These are phyloP conservation scores for Oropetium thomaeum DNA, from an alignment of 176 grass and related monocot genomes.

Conservation along the genomic window DNA sequence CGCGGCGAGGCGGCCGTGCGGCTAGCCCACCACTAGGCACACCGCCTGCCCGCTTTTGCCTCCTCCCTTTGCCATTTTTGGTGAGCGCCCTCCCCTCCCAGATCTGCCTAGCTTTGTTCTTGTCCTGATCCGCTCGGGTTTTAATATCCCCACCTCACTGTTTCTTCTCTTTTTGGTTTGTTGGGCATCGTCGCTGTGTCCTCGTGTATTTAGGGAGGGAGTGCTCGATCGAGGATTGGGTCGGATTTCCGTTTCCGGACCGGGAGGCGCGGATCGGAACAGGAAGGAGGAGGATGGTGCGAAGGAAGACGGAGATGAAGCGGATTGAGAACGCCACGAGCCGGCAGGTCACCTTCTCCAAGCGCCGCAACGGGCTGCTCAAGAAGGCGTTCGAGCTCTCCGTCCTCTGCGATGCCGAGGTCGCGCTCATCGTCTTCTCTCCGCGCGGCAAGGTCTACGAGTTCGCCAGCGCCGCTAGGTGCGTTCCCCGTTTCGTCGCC, in stretches of 20 bases:
- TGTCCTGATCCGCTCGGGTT: neutral
- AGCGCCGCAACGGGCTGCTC: slow-evolving; percentile 78
- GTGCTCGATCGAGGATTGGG: neutral
- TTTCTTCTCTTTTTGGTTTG: neutral
- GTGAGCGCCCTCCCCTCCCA: slow-evolving; percentile 26
- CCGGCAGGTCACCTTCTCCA: slow-evolving; percentile 94
- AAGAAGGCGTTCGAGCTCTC: slow-evolving; percentile 98
- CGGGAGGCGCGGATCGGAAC: neutral
- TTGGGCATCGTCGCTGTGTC: neutral
- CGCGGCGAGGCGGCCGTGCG: slow-evolving; percentile 18
- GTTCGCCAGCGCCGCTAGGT: slow-evolving; percentile 64
- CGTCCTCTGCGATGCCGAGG: slow-evolving; percentile 93
- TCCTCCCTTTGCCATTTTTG: slow-evolving; percentile 34
- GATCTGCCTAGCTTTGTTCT: slow-evolving; percentile 29
- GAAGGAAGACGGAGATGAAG: slow-evolving; percentile 59
- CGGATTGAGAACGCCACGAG: slow-evolving; percentile 65
- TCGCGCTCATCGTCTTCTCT: slow-evolving; percentile 87
- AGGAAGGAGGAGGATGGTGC: slow-evolving; percentile 54
- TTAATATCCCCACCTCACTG: neutral
- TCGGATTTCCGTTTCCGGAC: neutral
- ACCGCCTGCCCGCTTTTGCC: neutral
- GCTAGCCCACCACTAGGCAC: neutral
- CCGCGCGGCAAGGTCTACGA: slow-evolving; percentile 84
- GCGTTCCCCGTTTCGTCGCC: neutral
- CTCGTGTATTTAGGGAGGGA: neutral